Conservation (phyloP, 148 eudicot species). For the Beta vulgaris region DNA sequence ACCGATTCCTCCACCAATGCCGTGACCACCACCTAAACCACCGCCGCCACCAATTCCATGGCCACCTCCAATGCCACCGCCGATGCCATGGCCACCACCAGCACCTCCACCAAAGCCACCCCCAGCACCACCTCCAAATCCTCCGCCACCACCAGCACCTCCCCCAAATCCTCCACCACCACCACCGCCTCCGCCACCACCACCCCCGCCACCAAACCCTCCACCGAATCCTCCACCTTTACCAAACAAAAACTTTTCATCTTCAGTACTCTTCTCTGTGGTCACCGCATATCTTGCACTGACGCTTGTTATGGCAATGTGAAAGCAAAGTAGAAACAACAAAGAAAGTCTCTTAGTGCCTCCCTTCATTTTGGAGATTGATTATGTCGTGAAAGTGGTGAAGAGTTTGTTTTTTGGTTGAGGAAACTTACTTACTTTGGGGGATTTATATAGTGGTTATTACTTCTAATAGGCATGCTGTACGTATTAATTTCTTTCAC, state of each 20-base stretch:
- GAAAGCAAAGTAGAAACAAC: constrained; percentile 41
- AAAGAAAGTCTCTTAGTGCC: constrained; percentile 30
- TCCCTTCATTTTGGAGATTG: constrained; percentile 29
- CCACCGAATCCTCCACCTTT: constrained; percentile 39
- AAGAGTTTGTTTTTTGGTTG: neutral
- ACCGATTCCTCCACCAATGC: constrained; percentile 20
- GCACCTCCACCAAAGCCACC: constrained; percentile 17
- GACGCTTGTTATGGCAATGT: constrained; percentile 26
- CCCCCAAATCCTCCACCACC: constrained; percentile 16
- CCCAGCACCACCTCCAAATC: constrained; percentile 9
- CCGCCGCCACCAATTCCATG: constrained; percentile 11
- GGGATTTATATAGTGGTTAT: constrained; percentile 25
- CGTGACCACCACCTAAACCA: constrained; percentile 21
- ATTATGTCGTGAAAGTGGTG: neutral
- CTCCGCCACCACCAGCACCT: constrained; percentile 18
- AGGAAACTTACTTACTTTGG: neutral
- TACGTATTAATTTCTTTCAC: constrained; percentile 26
- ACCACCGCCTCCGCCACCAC: constrained; percentile 28
- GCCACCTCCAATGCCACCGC: neutral
- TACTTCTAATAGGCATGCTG: neutral
- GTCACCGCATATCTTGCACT: constrained; percentile 23
- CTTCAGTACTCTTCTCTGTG: constrained; percentile 19
- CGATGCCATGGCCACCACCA: constrained; percentile 18
- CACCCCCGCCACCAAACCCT: constrained; percentile 29
- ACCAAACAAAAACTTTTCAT: constrained; percentile 34